These are phyloP conservation scores for Fusarium solani-melongenae DNA, from an alignment of 2,329 filamentous ascomycete species.

Conservation along the genomic window DNA sequence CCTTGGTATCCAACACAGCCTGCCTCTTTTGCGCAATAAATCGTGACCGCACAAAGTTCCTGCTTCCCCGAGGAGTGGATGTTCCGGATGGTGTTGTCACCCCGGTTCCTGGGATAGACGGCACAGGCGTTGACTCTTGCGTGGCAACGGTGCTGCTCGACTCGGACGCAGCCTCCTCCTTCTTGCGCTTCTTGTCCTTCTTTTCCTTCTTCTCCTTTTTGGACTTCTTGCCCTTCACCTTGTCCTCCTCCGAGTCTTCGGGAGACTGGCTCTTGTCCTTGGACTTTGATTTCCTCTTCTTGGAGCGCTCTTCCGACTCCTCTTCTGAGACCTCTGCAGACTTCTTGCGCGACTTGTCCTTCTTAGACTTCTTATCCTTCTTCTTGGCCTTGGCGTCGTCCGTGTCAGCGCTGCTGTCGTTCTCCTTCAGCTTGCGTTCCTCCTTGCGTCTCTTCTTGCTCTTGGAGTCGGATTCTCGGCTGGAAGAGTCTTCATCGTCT, in stretches of 20 bases:
- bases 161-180: constrained; percentile 49
- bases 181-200: constrained; percentile 58
- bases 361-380: constrained; percentile 55
- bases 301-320: constrained; percentile 45
- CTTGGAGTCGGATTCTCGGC: constrained; percentile 45
- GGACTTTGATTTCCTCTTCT: constrained; percentile 49
- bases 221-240: constrained; percentile 49
- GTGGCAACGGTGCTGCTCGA: constrained; percentile 25
- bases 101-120: constrained; percentile 49
- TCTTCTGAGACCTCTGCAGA: constrained; percentile 33
- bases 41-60: constrained; percentile 80
- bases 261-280: constrained; percentile 43
- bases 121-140: constrained; percentile 39
- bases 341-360: constrained; percentile 51
- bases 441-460: constrained; percentile 53
- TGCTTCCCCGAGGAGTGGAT: constrained; percentile 62
- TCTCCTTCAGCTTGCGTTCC: constrained; percentile 50
- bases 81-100: constrained; percentile 56
- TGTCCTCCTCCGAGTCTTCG: constrained; percentile 43
- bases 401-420: constrained; percentile 28
- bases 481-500: constrained; percentile 45
- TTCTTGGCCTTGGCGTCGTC: constrained; percentile 40
- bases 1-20: constrained; percentile 83
- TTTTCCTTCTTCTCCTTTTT: constrained; percentile 57
- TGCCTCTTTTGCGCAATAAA: constrained; percentile 91